A percentile compares a stretch with the other conserved stretches of the same genome.
Evolutionary conservation across 192 early-diverging fungal species (phyloP).

Genomic region (Thamnidium elegans): DNA sequence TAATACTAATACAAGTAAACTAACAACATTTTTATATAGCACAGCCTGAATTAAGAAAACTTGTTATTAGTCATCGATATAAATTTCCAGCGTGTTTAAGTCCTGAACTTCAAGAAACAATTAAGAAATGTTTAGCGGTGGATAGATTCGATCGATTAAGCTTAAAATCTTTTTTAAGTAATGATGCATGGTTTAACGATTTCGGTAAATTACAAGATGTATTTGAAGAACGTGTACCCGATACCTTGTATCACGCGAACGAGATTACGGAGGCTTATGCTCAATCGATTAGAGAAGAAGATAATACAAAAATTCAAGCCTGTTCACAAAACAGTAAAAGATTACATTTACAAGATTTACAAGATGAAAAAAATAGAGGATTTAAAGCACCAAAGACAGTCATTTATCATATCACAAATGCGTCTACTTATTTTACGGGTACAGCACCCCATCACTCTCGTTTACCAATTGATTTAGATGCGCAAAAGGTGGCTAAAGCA

Average conservation of each 20-base stretch:
- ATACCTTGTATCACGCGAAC: not conserved
- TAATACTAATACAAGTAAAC: too few relatives aligned
- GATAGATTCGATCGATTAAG: conserved; percentile 37
- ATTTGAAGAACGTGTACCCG: conserved; percentile 3
- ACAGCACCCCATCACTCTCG: conserved; percentile 14
- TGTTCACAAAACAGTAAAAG: conserved; percentile 9
- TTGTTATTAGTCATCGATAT: conserved; percentile 40
- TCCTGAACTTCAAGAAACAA: conserved; percentile 33
- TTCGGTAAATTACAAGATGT: conserved; percentile 18
- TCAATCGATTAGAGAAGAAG: not conserved
- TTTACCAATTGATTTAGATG: conserved; percentile 9
- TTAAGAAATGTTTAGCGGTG: conserved; percentile 38
- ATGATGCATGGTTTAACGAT: conserved; percentile 44
- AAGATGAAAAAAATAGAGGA: conserved; percentile 25
- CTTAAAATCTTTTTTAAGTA: conserved; percentile 31
- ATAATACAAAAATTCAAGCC: not conserved
- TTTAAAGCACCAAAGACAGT: conserved; percentile 24
- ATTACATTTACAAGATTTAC: conserved; percentile 10
- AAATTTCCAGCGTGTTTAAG: conserved; percentile 38
- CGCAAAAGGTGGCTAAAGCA: conserved; percentile 19
- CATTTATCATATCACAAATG: conserved; percentile 27
- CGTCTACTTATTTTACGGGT: conserved; percentile 28
- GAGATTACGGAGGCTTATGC: conserved; percentile 7
- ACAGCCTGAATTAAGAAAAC: conserved; percentile 47
- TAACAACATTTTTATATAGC: conserved; percentile 17